Evolutionary conservation across 2,329 filamentous ascomycete species (phyloP).

Genomic region (Botrytis pseudocinerea): DNA sequence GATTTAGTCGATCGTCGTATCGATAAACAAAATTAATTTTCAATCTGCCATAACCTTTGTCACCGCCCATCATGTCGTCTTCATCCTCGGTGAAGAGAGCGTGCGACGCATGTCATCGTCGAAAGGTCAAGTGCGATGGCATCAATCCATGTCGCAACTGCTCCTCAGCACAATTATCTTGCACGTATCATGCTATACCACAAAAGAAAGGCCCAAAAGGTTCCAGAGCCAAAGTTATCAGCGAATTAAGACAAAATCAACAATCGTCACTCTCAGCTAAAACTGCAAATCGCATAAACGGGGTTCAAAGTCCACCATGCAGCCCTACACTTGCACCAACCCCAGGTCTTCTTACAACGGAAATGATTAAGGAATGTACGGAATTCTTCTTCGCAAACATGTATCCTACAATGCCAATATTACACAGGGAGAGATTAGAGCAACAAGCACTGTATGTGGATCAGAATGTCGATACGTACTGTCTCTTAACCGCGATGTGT

Average conservation of each 20-base stretch:
- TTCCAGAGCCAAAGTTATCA: constrained; percentile 73
- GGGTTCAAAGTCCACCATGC: constrained; percentile 52
- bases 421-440: constrained; percentile 59
- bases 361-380: constrained; percentile 65
- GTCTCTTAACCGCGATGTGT: constrained; percentile 62
- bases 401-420: constrained; percentile 63
- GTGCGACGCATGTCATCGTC: constrained; percentile 72
- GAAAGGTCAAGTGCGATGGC: constrained; percentile 74
- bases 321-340: constrained; percentile 54
- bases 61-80: constrained; percentile 32
- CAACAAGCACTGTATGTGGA: constrained; percentile 62
- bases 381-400: constrained; percentile 70
- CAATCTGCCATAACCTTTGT: neutral
- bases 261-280: constrained; percentile 64
- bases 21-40: neutral
- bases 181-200: constrained; percentile 73
- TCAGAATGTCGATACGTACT: constrained; percentile 62
- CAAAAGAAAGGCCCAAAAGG: constrained; percentile 78
- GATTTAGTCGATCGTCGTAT: constrained; percentile 5
- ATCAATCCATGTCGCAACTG: constrained; percentile 72
- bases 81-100: constrained; percentile 53
- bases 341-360: constrained; percentile 59
- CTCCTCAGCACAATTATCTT: constrained; percentile 63
- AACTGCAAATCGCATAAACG: constrained; percentile 60
- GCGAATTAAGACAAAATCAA: constrained; percentile 68